phyloP scores from a whole-genome alignment of 2,329 filamentous ascomycete genomes.

The Capronia americana region DNA sequence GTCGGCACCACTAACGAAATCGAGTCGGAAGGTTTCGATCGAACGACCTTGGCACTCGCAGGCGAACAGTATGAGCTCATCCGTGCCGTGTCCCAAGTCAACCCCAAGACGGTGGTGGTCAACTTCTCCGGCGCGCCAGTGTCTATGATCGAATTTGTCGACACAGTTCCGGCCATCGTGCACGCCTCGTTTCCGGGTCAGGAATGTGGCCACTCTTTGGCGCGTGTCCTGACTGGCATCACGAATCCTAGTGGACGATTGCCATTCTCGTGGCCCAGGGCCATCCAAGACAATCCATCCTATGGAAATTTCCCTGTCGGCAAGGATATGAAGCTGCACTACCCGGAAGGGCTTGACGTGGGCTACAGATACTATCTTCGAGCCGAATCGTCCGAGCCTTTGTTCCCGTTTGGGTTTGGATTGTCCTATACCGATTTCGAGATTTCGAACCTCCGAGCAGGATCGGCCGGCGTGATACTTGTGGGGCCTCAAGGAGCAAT shows the following conservation, averaged over 20 bases:
- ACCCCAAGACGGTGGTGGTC: conserved; percentile 60
- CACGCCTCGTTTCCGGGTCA: conserved; percentile 87
- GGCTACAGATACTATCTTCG: conserved; percentile 74
- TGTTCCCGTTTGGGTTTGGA: conserved; percentile 80
- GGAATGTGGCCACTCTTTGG: conserved; percentile 79
- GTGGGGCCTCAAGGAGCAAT: not conserved
- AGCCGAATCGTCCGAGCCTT: conserved; percentile 67
- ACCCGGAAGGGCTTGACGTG: conserved; percentile 79
- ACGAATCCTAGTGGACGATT: conserved; percentile 76
- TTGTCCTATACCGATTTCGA: conserved; percentile 76
- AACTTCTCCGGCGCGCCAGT: conserved; percentile 77
- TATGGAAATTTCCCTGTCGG: conserved; percentile 70
- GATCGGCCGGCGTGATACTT: not conserved
- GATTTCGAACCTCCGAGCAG: not conserved
- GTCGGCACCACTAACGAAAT: not conserved
- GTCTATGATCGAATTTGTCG: conserved; percentile 55
- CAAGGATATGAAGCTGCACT: conserved; percentile 69
- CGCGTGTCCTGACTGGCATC: conserved; percentile 75
- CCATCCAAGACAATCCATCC: conserved; percentile 71
- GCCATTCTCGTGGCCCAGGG: conserved; percentile 72
- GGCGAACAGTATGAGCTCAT: not conserved
- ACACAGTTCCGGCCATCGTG: conserved; percentile 59
- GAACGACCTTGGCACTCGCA: not conserved
- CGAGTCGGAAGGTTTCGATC: not conserved
- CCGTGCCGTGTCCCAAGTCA: conserved; percentile 50